Evolutionary conservation across 2,329 filamentous ascomycete genomes (phyloP).

Genomic region (Dactylonectria estremocensis): DNA sequence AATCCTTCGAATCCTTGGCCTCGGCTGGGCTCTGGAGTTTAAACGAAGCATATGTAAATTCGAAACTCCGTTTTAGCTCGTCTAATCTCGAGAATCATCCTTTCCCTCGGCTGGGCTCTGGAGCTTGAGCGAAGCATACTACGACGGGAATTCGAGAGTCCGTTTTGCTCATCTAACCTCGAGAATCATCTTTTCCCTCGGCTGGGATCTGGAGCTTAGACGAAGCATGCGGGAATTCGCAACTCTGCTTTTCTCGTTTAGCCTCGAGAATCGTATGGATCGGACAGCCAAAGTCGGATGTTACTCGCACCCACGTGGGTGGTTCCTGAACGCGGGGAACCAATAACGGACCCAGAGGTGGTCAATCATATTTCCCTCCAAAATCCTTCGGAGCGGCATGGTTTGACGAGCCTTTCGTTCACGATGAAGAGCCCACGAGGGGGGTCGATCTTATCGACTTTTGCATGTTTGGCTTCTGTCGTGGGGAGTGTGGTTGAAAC

Average conservation of each 20-base stretch:
- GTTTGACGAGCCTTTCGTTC: not conserved
- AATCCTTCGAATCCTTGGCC: conserved; percentile 1
- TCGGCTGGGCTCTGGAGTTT: not conserved
- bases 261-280: not conserved
- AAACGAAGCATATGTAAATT: not conserved
- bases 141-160: no score
- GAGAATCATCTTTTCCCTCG: no score
- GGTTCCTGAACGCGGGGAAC: not conserved
- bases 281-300: not conserved
- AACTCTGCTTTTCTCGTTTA: not conserved
- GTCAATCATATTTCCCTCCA: not conserved
- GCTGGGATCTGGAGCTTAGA: no score
- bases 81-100: no score
- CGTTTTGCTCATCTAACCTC: no score
- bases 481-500: not conserved
- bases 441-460: not conserved
- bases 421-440: not conserved
- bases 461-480: not conserved
- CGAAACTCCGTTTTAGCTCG: no score
- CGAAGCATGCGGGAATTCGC: no score
- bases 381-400: not conserved
- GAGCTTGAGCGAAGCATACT: no score
- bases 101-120: no score
- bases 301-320: not conserved
- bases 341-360: not conserved